Percentiles rank a stretch among this genome's conserved stretches.
Conservation (phyloP, 495 filamentous ascomycete species). For the Penicillium silybi region DNA sequence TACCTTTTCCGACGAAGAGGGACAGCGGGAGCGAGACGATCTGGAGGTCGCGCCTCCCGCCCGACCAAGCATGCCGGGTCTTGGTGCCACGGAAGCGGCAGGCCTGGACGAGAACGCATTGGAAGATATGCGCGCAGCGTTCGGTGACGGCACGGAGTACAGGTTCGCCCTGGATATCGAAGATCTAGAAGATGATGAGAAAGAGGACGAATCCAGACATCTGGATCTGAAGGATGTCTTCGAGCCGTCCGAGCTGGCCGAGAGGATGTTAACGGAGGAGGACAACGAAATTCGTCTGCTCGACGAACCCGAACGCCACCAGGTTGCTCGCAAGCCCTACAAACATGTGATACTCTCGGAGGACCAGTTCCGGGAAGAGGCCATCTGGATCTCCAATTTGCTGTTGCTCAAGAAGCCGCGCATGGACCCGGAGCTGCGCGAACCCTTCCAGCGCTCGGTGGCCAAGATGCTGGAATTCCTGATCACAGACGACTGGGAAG, state of each 20-base stretch:
- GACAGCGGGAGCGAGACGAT: conserved; percentile 74
- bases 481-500: conserved; percentile 85
- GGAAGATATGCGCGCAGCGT: conserved; percentile 92
- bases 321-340: conserved; percentile 85
- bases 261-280: conserved; percentile 91
- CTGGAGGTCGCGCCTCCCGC: conserved; percentile 75
- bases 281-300: conserved; percentile 82
- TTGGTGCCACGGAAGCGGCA: conserved; percentile 61
- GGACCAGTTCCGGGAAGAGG: conserved; percentile 83
- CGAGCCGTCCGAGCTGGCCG: conserved; percentile 87
- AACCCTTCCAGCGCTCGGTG: conserved; percentile 82
- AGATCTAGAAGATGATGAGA: conserved; percentile 62
- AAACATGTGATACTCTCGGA: conserved; percentile 68
- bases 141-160: conserved; percentile 92
- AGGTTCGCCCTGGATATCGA: conserved; percentile 87
- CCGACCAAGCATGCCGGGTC: conserved; percentile 52
- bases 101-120: conserved; percentile 87
- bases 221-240: conserved; percentile 97
- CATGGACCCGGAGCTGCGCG: conserved; percentile 62
- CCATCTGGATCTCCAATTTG: conserved; percentile 81
- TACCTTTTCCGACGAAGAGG: conserved; percentile 82
- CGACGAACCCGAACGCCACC: conserved; percentile 92
- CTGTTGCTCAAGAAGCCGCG: conserved; percentile 85
- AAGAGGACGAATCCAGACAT: conserved; percentile 65
- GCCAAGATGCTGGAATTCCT: conserved; percentile 94